phyloP scores from a whole-genome alignment of 495 filamentous ascomycete species.

The Xylaria telfairii region DNA sequence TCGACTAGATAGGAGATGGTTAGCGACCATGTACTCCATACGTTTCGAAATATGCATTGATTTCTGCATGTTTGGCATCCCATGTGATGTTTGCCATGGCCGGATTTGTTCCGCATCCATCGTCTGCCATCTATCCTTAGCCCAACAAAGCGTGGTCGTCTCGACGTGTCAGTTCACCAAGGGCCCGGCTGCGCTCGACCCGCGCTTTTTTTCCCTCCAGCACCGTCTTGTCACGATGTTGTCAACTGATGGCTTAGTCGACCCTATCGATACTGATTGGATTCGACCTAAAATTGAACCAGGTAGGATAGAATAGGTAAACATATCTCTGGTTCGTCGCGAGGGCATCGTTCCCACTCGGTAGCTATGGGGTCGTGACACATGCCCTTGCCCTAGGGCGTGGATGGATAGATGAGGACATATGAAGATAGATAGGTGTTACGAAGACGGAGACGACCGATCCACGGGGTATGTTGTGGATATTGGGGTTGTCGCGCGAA shows the following conservation, averaged over 20 bases:
- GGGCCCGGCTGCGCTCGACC: neutral
- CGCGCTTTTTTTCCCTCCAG: neutral
- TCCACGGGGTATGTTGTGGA: neutral
- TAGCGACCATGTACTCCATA: neutral
- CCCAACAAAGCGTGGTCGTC: neutral
- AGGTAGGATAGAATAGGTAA: neutral
- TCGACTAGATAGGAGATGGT: neutral
- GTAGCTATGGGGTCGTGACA: neutral
- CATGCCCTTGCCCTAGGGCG: neutral
- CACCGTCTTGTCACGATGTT: neutral
- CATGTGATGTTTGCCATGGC: neutral
- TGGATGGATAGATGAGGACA: neutral
- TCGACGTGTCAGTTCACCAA: constrained; percentile 14
- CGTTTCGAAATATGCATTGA: neutral
- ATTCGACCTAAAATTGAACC: neutral
- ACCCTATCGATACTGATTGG: neutral
- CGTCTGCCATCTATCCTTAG: neutral
- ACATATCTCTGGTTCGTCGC: neutral
- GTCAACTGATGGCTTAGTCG: neutral
- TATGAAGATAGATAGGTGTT: constrained; percentile 2
- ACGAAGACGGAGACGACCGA: constrained; percentile 5
- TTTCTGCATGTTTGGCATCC: neutral
- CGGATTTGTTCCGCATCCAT: neutral
- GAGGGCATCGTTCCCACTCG: neutral
- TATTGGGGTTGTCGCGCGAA: constrained; percentile 20